A percentile compares a stretch with the other conserved stretches of the same genome.
Evolutionary conservation across 495 filamentous ascomycete genomes (phyloP).

Genomic region (Tuber magnatum): DNA sequence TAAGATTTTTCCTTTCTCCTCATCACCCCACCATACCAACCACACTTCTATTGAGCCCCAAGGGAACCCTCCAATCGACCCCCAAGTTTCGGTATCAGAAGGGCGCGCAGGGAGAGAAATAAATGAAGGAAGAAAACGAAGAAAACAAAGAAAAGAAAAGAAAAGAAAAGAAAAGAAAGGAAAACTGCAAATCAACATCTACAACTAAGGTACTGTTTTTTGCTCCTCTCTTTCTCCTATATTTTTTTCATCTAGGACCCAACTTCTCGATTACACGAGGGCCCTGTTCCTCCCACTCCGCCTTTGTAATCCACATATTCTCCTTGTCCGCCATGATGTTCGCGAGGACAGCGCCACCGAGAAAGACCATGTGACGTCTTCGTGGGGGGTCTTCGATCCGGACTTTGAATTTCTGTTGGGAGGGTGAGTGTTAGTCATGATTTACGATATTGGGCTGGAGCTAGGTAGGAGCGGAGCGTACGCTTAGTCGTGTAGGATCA

Average conservation of each 20-base stretch:
- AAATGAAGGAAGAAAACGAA: no score
- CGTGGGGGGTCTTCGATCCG: constrained; percentile 96
- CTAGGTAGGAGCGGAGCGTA: constrained; percentile 43
- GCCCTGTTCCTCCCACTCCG: constrained; percentile 94
- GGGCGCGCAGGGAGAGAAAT: no score
- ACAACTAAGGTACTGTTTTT: neutral
- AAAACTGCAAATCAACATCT: neutral
- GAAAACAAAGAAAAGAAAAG: no score
- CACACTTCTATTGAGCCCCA: constrained; percentile 3
- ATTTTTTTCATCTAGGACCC: constrained; percentile 55
- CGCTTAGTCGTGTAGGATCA: constrained; percentile 81
- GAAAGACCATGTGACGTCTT: constrained; percentile 96
- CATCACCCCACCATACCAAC: neutral
- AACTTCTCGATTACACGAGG: constrained; percentile 80
- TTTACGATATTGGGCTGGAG: neutral
- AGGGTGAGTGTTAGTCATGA: neutral
- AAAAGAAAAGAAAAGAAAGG: neutral
- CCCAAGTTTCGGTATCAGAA: neutral
- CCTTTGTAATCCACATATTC: constrained; percentile 95
- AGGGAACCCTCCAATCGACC: neutral
- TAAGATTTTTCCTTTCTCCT: neutral
- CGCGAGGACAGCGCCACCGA: constrained; percentile 91
- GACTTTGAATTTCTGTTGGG: constrained; percentile 86
- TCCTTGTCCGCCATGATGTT: constrained; percentile 99
- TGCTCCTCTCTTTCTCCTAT: neutral